Evolutionary conservation across 306 rosid species (phyloP), one percentile per base, ranked within the genome.

Genomic region (Cyamopsis tetragonoloba): DNA sequence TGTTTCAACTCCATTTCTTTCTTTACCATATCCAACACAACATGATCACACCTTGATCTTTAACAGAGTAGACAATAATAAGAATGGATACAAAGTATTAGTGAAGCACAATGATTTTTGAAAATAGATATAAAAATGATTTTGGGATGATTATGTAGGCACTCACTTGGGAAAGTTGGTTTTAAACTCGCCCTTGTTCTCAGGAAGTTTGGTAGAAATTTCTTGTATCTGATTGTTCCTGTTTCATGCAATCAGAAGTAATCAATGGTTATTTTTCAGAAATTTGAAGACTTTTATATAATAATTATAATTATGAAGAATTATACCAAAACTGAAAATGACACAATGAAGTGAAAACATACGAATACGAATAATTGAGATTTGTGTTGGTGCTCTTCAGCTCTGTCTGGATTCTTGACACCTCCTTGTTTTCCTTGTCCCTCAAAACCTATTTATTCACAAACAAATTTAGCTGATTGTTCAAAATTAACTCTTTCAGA

Each of bases 1-100:
- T 86, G 81, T 62, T 88, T 88, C 81, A 81, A 83, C n/a, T n/a
- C n/a, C n/a, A n/a, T n/a, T 44, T 88, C 89, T 49, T 84, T 86
- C 71, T 78, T 86, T 82, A 82, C 92, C 72, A 80, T 89, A 13
- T 82, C 83, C 74, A 84, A 51, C 9, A 80, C 86, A 0, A 76
- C 86, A 24, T 81, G 57, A 19, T 83, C 91, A 34, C 87, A 86
- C 87, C 92, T 75, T 2, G 91, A 81, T 63, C 96, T 87, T 68
- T 44, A 57, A 41, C 34, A 50, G 2, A 10, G 10, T 4, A 70
- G 56, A 61, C 8, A 42, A 62, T n/a, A 19, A 27, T 14, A 30
- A 28, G 41, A 48, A 14, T 14, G 30, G 30, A 27, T 5, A 26
- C 24, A n/a, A n/a, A n/a, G n/a, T 4, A 14, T 55, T 28, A 27